phyloP scores from a whole-genome alignment of 352 stramenopile species.

The Aphanomyces cochlioides region DNA sequence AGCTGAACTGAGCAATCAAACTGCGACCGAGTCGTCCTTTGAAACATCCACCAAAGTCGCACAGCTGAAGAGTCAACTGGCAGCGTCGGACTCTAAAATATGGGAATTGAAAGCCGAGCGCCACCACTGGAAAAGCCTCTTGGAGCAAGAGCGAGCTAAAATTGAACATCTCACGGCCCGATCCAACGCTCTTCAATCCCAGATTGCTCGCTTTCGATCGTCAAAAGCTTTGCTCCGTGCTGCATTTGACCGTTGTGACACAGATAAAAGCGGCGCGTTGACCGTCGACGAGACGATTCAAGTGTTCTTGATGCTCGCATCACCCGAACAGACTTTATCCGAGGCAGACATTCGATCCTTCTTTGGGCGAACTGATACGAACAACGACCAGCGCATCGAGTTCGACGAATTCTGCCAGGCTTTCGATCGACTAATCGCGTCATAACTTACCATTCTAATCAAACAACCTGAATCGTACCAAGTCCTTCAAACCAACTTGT shows the following conservation, averaged over 20 bases:
- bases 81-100: conserved; percentile 7
- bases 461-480: too few relatives aligned
- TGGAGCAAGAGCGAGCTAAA: conserved; percentile 25
- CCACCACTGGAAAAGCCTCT: conserved; percentile 17
- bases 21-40: neutral
- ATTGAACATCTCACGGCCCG: neutral
- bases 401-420: conserved; percentile 24
- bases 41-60: neutral
- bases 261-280: neutral
- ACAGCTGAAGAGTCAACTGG: conserved; percentile 8
- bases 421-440: conserved; percentile 1
- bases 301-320: conserved; percentile 6
- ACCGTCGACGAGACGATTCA: conserved; percentile 25
- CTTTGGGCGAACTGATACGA: conserved; percentile 19
- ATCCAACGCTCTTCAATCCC: neutral
- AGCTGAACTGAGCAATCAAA: neutral
- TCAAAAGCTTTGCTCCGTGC: conserved; percentile 9
- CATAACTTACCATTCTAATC: too few relatives aligned
- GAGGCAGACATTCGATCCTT: neutral
- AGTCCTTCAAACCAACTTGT: too few relatives aligned
- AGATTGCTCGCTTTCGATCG: conserved; percentile 11
- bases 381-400: conserved; percentile 18
- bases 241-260: conserved; percentile 22
- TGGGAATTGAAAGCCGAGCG: conserved; percentile 18
- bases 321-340: neutral